These are phyloP conservation scores for Solanum peruvianum DNA, from an alignment of 257 asterid species.

Conservation along the genomic window DNA sequence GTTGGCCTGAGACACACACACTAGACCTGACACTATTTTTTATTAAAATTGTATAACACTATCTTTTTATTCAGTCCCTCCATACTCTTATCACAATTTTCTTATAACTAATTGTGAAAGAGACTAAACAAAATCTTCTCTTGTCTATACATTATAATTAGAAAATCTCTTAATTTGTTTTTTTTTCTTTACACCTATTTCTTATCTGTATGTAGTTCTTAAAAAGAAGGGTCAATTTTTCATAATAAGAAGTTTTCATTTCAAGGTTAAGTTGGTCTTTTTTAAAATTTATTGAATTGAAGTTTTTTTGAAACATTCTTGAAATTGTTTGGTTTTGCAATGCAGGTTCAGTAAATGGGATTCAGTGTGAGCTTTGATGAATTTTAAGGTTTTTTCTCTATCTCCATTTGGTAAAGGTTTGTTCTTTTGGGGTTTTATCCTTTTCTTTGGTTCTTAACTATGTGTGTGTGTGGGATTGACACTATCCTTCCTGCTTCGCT, in stretches of 20 bases:
- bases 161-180: background rate
- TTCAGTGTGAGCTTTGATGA: background rate
- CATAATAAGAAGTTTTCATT: background rate
- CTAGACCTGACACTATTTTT: background rate
- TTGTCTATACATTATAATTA: background rate
- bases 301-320: background rate
- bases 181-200: background rate
- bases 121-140: background rate
- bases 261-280: background rate
- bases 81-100: background rate
- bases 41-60: background rate
- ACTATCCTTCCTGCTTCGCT: background rate
- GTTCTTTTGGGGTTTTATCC: background rate
- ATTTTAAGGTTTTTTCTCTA: background rate
- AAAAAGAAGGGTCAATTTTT: background rate
- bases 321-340: background rate
- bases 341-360: background rate
- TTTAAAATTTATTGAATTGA: background rate
- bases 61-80: background rate
- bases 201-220: background rate
- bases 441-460: background rate
- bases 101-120: background rate
- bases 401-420: background rate
- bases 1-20: background rate
- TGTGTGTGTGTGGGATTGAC: background rate